These are phyloP conservation scores for Kluyveromyces starmeri DNA, from an alignment of 805 yeast species.

Conservation along the genomic window DNA sequence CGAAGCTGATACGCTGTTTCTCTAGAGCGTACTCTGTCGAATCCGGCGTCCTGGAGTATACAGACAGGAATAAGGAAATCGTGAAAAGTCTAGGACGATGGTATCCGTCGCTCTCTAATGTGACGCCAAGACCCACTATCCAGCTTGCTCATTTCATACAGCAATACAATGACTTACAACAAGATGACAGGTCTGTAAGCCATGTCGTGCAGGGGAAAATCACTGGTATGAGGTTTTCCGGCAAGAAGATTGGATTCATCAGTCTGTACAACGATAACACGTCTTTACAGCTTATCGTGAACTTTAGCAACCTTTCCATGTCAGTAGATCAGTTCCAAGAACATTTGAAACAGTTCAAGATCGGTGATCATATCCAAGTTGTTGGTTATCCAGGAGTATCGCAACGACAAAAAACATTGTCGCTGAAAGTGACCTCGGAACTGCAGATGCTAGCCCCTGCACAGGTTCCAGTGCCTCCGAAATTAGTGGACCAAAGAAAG, in stretches of 20 bases:
- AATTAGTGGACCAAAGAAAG: constrained; percentile 43
- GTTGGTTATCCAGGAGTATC: constrained; percentile 70
- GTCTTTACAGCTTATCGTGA: constrained; percentile 20
- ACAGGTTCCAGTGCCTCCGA: constrained; percentile 61
- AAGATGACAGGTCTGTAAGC: constrained; percentile 3
- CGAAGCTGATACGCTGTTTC: neutral
- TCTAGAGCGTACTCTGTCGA: constrained; percentile 7
- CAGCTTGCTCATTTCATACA: constrained; percentile 11
- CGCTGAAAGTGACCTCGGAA: constrained; percentile 49
- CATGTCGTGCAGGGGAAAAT: constrained; percentile 20
- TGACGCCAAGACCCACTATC: constrained; percentile 8
- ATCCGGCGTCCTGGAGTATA: constrained; percentile 16
- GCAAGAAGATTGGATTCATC: constrained; percentile 28
- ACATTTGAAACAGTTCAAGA: constrained; percentile 33
- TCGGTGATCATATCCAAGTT: constrained; percentile 65
- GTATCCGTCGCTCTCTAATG: constrained; percentile 23
- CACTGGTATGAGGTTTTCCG: constrained; percentile 23
- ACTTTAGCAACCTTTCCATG: constrained; percentile 11
- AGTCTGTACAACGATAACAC: constrained; percentile 13
- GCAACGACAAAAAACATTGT: constrained; percentile 60
- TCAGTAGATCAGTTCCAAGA: constrained; percentile 7
- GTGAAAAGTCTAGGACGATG: constrained; percentile 9
- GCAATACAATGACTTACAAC: constrained; percentile 5
- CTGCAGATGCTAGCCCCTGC: constrained; percentile 57
- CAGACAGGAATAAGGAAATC: constrained; percentile 15